phyloP scores from a whole-genome alignment of 495 filamentous ascomycete genomes.

The Annulohypoxylon maeteangense region DNA sequence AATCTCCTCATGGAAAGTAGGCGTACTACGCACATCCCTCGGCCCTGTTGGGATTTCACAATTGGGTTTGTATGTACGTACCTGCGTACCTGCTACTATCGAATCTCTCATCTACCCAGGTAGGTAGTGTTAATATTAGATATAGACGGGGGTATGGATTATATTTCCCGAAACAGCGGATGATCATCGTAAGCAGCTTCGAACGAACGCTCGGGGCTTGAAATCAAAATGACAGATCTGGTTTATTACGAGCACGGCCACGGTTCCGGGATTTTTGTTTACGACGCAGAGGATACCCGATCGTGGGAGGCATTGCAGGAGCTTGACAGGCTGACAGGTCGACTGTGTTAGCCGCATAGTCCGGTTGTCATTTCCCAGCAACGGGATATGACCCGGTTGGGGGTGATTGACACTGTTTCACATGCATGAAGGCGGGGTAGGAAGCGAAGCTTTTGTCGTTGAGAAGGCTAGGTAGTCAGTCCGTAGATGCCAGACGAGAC shows the following conservation, averaged over 20 bases:
- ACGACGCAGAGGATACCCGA: slow-evolving; percentile 23
- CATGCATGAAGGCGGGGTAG: slow-evolving; percentile 40
- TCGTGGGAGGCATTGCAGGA: slow-evolving; percentile 35
- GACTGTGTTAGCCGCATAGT: slow-evolving; percentile 35
- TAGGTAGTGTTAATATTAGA: slow-evolving; percentile 3
- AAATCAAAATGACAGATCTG: slow-evolving; percentile 39
- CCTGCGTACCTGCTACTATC: background rate
- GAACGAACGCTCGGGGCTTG: slow-evolving; percentile 20
- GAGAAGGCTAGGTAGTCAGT: slow-evolving; percentile 26
- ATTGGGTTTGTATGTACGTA: background rate
- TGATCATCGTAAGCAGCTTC: slow-evolving; percentile 35
- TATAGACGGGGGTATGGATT: slow-evolving; percentile 27
- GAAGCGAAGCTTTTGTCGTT: slow-evolving; percentile 18
- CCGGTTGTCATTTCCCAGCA: slow-evolving; percentile 27
- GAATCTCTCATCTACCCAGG: background rate
- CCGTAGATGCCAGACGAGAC: slow-evolving; percentile 25
- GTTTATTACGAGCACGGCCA: slow-evolving; percentile 30
- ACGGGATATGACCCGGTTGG: slow-evolving; percentile 34
- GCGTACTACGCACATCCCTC: background rate
- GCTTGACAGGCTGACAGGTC: slow-evolving; percentile 38
- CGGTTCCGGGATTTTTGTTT: slow-evolving; percentile 33
- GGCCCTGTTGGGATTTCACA: slow-evolving; percentile 2
- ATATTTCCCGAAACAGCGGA: slow-evolving; percentile 35
- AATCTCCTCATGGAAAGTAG: background rate
- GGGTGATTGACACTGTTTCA: slow-evolving; percentile 37